phyloP scores from a whole-genome alignment of 306 rosid species.

The Cicer yamashitae region DNA sequence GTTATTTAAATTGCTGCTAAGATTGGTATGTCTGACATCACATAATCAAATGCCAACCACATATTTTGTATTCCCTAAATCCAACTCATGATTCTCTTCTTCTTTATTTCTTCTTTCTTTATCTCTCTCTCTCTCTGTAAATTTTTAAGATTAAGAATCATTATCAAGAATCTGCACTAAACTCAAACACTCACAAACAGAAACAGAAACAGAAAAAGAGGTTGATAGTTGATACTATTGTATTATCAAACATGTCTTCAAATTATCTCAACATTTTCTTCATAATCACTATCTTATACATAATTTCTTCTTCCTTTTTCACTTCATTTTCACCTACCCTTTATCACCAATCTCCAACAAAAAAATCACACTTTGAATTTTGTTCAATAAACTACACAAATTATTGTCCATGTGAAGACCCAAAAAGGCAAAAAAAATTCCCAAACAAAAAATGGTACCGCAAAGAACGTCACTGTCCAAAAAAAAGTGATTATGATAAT shows the following conservation, averaged over 20 bases:
- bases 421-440: slow-evolving; percentile 42
- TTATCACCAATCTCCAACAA: neutral
- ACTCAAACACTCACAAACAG: neutral
- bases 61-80: neutral
- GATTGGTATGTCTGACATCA: neutral
- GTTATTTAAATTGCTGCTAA: no score
- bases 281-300: slow-evolving; percentile 32
- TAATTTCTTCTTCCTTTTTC: neutral
- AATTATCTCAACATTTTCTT: slow-evolving; percentile 8
- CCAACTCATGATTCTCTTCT: neutral
- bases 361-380: slow-evolving; percentile 30
- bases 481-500: neutral
- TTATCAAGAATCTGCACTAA: neutral
- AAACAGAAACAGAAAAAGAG: neutral
- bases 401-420: slow-evolving; percentile 62
- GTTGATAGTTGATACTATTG: neutral
- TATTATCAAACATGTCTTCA: slow-evolving; percentile 9
- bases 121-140: neutral
- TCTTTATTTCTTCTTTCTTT: neutral
- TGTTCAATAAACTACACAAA: slow-evolving; percentile 53
- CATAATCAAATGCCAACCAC: neutral
- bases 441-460: slow-evolving; percentile 34
- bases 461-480: slow-evolving; percentile 61
- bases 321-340: neutral
- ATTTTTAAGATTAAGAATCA: neutral